Evolutionary conservation across 495 filamentous ascomycete genomes (phyloP), one percentile per base, ranked within the genome.

Genomic region (Daldinia vernicosa): DNA sequence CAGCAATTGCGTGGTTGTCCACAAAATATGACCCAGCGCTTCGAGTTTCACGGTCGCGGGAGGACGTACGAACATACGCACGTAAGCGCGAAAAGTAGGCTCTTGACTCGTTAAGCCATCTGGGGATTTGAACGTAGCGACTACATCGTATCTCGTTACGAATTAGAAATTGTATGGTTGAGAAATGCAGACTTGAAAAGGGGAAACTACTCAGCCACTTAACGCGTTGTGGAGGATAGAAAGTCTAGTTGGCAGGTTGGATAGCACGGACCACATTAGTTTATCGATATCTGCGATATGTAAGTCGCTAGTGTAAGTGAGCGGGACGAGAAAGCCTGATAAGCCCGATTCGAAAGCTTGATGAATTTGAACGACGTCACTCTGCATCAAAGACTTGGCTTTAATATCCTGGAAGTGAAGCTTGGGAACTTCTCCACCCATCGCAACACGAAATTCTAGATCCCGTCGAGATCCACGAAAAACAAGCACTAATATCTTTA

Each of bases 361-460:
- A 47, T 47, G 19, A 24, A 52, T 26, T 33, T 30, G 26, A 35
- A 27, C 32, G 58, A 71, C 69, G 69, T 71, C 69, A 71, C 59
- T 6, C 24, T 71, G 69, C 69, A 71, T 71, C 22, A n/a, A 47
- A 22, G 24, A 12, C 8, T 24, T 40, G 24, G 15, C 33, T 19
- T 60, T 11, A n/a, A 59, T 47, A 60, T 55, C 69, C 53, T 71
- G 63, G 59, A 67, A 71, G 27, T 45, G 24, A 61, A 63, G 39
- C 17, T 51, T 45, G 43, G 30, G n/a, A 33, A 33, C 15, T 1
- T 39, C 7, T 28, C 56, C 39, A 30, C 24, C 26, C 5, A 19
- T 28, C n/a, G 19, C 55, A 53, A 66, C 43, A 63, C 47, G 53
- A 60, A 40, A 53, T 50, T 47, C 47, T 71, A 67, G 69, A 47